Percentiles rank a stretch among this genome's conserved stretches.
Evolutionary conservation across 306 rosid species (phyloP).

Genomic region (Medicago arabica): DNA sequence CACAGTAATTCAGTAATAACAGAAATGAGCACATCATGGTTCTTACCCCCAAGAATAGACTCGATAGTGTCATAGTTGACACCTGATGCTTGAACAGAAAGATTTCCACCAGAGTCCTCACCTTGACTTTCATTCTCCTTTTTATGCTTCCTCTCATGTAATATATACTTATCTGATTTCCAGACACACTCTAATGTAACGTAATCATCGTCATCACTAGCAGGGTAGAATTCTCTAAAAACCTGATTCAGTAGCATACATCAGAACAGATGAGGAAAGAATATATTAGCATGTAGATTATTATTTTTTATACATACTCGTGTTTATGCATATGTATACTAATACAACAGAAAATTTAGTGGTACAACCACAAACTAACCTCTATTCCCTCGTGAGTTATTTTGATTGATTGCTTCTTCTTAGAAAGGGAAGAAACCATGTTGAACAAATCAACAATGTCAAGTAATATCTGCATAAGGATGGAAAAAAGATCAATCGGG

Average conservation of each 20-base stretch:
- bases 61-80: constrained; percentile 59
- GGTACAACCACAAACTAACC: constrained; percentile 55
- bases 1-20: constrained; percentile 11
- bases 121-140: constrained; percentile 47
- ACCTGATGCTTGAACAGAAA: constrained; percentile 46
- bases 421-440: constrained; percentile 73
- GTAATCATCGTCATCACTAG: constrained; percentile 54
- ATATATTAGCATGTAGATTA: constrained; percentile 19
- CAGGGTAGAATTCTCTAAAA: constrained; percentile 77
- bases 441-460: constrained; percentile 79
- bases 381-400: constrained; percentile 69
- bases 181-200: constrained; percentile 69
- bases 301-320: background rate
- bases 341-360: background rate
- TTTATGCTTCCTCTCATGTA: constrained; percentile 59
- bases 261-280: background rate
- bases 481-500: background rate
- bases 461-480: constrained; percentile 67
- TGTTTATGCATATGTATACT: background rate
- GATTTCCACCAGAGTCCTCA: constrained; percentile 48
- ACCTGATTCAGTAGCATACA: constrained; percentile 52
- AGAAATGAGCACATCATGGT: constrained; percentile 23
- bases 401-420: constrained; percentile 67
- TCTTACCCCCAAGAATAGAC: constrained; percentile 71
- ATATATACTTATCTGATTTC: constrained; percentile 69